These are phyloP conservation scores for Xylaria curta DNA, from an alignment of 495 filamentous ascomycete genomes.

Conservation along the genomic window DNA sequence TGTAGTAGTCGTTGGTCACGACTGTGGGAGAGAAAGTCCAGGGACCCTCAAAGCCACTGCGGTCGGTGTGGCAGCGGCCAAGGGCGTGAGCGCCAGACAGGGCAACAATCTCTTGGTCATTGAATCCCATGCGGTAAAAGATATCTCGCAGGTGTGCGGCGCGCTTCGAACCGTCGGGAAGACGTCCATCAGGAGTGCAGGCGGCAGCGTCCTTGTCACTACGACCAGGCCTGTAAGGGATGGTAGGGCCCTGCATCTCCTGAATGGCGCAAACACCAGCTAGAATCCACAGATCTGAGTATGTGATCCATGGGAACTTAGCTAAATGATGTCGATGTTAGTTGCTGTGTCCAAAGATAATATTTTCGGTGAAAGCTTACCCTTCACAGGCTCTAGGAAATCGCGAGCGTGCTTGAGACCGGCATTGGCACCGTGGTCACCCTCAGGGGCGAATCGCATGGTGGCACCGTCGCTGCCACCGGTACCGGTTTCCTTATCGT, in stretches of 20 bases:
- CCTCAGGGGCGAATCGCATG: conserved; percentile 95
- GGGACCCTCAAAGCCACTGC: conserved; percentile 87
- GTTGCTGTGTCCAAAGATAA: conserved; percentile 8
- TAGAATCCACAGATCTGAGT: conserved; percentile 97
- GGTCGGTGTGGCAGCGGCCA: conserved; percentile 89
- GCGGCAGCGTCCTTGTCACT: conserved; percentile 78
- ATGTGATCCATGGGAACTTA: conserved; percentile 92
- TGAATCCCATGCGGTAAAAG: conserved; percentile 98
- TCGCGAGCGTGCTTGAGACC: conserved; percentile 87
- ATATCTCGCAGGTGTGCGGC: conserved; percentile 86
- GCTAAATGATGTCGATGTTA: conserved; percentile 44
- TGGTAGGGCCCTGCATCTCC: conserved; percentile 88
- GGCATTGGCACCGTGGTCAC: conserved; percentile 91
- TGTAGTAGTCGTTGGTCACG: conserved; percentile 93
- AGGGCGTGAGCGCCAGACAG: conserved; percentile 89
- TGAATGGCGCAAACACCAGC: conserved; percentile 85
- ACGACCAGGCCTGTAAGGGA: conserved; percentile 92
- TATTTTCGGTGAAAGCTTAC: conserved; percentile 46
- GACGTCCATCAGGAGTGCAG: conserved; percentile 94
- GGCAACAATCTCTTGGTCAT: conserved; percentile 95
- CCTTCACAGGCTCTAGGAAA: conserved; percentile 90
- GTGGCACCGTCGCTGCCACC: conserved; percentile 97
- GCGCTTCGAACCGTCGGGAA: conserved; percentile 85
- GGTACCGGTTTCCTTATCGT: conserved; percentile 85
- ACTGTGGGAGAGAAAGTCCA: conserved; percentile 97